Evolutionary conservation across 2,329 filamentous ascomycete species (phyloP).

Genomic region (Sphaerostilbella broomeana): DNA sequence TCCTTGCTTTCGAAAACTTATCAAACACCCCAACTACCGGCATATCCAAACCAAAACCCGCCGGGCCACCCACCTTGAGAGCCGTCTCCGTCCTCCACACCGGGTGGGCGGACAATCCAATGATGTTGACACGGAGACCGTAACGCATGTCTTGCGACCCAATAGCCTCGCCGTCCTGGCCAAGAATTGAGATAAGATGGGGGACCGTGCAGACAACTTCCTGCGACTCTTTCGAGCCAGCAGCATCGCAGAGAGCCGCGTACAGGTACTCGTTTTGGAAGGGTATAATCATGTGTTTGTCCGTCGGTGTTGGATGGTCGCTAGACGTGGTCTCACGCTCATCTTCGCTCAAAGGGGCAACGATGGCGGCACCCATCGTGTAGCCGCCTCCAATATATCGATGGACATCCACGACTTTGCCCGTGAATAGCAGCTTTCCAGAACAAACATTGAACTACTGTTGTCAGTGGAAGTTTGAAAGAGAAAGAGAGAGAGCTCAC

Average conservation of each 20-base stretch:
- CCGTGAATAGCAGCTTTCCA: conserved; percentile 31
- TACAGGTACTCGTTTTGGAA: conserved; percentile 39
- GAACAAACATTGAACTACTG: conserved; percentile 31
- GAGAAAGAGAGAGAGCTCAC: conserved; percentile 13
- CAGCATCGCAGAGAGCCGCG: conserved; percentile 27
- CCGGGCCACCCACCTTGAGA: conserved; percentile 28
- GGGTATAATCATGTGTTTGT: conserved; percentile 32
- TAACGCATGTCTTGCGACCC: conserved; percentile 46
- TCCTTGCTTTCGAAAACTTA: conserved; percentile 38
- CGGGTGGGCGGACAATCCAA: conserved; percentile 43
- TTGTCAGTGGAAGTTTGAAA: conserved; percentile 36
- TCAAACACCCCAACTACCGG: conserved; percentile 22
- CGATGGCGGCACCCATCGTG: conserved; percentile 33
- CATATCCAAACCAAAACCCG: conserved; percentile 28
- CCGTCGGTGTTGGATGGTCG: conserved; percentile 14
- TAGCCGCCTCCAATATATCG: conserved; percentile 34
- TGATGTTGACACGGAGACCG: conserved; percentile 43
- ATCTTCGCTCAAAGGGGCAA: conserved; percentile 27
- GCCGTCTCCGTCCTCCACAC: conserved; percentile 39
- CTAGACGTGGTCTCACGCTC: conserved; percentile 22
- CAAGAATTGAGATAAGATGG: conserved; percentile 31
- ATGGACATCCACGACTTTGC: conserved; percentile 35
- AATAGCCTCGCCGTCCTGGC: conserved; percentile 41
- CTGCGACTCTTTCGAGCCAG: conserved; percentile 23
- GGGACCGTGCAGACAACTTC: conserved; percentile 31